phyloP scores from a whole-genome alignment of 441 rosid species.

The Mallotus repandus region DNA sequence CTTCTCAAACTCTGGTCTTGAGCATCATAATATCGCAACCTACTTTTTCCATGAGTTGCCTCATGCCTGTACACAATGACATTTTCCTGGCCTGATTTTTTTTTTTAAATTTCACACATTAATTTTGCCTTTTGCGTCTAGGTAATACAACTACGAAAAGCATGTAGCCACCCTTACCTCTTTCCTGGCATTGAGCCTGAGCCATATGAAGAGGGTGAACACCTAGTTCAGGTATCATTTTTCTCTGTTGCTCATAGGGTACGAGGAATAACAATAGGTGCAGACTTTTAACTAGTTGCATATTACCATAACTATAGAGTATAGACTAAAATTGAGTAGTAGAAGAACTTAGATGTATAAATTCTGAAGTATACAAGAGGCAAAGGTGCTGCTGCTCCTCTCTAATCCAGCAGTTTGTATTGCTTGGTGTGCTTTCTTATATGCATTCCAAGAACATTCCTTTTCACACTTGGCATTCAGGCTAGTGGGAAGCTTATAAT shows the following conservation, averaged over 20 bases:
- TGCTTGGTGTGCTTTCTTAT: background rate
- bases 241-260: constrained; percentile 13
- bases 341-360: background rate
- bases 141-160: constrained; percentile 89
- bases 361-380: constrained; percentile 7
- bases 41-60: background rate
- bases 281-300: constrained; percentile 8
- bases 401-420: constrained; percentile 2
- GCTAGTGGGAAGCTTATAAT: constrained; percentile 84
- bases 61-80: background rate
- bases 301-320: background rate
- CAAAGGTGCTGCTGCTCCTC: constrained; percentile 12
- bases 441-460: background rate
- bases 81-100: background rate
- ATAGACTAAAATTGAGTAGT: background rate
- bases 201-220: constrained; percentile 95
- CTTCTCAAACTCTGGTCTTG: constrained; percentile 17
- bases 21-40: background rate
- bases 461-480: constrained; percentile 34
- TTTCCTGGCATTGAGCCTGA: constrained; percentile 95
- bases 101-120: constrained; percentile 5
- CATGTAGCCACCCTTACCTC: constrained; percentile 95
- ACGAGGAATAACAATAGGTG: background rate
- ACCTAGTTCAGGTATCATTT: constrained; percentile 72
- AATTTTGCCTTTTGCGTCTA: constrained; percentile 28